These are phyloP conservation scores for Lentinus polychrous DNA, from an alignment of 1,284 basidiomycete species.

Conservation along the genomic window DNA sequence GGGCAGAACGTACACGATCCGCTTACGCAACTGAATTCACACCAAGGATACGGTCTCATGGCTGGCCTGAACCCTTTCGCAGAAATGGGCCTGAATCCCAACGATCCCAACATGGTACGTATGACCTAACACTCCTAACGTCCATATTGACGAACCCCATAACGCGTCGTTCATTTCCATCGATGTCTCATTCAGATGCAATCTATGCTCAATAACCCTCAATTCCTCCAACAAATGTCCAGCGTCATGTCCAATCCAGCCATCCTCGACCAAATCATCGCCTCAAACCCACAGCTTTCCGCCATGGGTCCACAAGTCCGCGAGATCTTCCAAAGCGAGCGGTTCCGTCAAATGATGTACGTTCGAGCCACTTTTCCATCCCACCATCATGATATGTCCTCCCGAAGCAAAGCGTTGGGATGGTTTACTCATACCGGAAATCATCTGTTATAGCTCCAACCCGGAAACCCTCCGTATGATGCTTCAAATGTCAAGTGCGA, in stretches of 20 bases:
- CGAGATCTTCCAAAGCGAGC: slow-evolving; percentile 73
- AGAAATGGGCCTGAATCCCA: slow-evolving; percentile 78
- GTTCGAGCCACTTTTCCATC: slow-evolving; percentile 19
- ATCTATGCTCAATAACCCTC: slow-evolving; percentile 71
- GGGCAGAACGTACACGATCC: slow-evolving; percentile 80
- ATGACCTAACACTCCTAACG: not conserved
- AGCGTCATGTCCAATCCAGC: slow-evolving; percentile 23
- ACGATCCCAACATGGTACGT: slow-evolving; percentile 85
- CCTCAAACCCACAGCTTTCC: slow-evolving; percentile 73
- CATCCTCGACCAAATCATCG: slow-evolving; percentile 79
- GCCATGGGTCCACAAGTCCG: slow-evolving; percentile 78
- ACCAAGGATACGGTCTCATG: slow-evolving; percentile 65
- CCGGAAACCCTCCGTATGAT: slow-evolving; percentile 75
- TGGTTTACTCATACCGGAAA: too few relatives aligned
- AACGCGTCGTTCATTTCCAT: not conserved
- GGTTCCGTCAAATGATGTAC: slow-evolving; percentile 77
- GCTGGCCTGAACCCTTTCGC: slow-evolving; percentile 85
- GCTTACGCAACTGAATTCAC: slow-evolving; percentile 67
- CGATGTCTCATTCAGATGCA: slow-evolving; percentile 49
- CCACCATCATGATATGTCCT: not conserved
- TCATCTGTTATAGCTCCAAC: slow-evolving; percentile 72
- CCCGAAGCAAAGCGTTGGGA: too few relatives aligned
- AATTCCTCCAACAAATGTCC: slow-evolving; percentile 24
- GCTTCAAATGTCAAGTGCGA: slow-evolving; percentile 70
- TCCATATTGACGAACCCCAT: not conserved